These are phyloP conservation scores for Claviceps paspali DNA, from an alignment of 2,329 filamentous ascomycete genomes.

Conservation along the genomic window DNA sequence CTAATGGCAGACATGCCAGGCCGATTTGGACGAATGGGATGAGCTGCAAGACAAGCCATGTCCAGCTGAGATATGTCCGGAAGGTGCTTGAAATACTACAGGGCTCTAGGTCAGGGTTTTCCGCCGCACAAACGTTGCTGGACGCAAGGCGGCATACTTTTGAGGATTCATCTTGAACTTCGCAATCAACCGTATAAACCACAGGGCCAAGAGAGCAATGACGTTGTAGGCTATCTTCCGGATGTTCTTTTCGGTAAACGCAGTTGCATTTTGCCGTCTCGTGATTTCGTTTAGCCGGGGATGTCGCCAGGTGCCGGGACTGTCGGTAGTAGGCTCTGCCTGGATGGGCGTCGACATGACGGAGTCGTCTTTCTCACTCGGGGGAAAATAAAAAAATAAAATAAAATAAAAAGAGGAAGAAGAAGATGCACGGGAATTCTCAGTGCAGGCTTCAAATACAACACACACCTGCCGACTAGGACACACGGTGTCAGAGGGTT, in stretches of 20 bases:
- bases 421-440: too few relatives aligned
- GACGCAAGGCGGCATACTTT: constrained; percentile 16
- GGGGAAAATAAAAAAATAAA: not conserved
- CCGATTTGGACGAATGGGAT: constrained; percentile 56
- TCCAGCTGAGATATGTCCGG: constrained; percentile 25
- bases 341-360: constrained; percentile 26
- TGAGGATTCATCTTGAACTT: constrained; percentile 21
- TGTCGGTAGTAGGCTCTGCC: constrained; percentile 27
- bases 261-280: constrained; percentile 59
- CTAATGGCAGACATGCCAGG: constrained; percentile 55
- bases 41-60: constrained; percentile 33
- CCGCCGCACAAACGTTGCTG: too few relatives aligned
- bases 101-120: not conserved
- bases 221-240: constrained; percentile 55
- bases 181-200: constrained; percentile 19
- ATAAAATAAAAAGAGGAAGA: not conserved
- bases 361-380: constrained; percentile 18
- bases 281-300: constrained; percentile 80
- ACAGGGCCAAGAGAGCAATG: constrained; percentile 26
- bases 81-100: constrained; percentile 18
- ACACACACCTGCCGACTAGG: too few relatives aligned
- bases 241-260: constrained; percentile 66
- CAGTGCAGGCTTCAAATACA: too few relatives aligned
- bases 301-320: constrained; percentile 77
- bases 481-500: too few relatives aligned